Evolutionary conservation across 345 rosid species (phyloP).

Genomic region (Ricinus communis): DNA sequence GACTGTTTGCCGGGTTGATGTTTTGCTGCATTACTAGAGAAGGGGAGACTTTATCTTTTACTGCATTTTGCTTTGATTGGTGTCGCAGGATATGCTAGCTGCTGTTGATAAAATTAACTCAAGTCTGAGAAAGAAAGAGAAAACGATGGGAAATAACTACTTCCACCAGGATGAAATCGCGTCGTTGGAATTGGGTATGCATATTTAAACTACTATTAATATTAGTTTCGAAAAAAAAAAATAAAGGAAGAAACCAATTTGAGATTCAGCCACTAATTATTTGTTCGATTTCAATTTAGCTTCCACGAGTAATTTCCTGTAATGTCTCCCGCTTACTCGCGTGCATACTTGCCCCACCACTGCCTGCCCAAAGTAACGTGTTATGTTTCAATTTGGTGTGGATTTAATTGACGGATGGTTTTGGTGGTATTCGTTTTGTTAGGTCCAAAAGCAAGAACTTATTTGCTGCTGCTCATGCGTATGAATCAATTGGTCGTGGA

Average conservation of each 20-base stretch:
- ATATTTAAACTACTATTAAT: background rate
- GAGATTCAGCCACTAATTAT: too few relatives aligned
- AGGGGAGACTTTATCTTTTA: background rate
- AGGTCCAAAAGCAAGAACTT: constrained; percentile 74
- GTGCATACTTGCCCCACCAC: too few relatives aligned
- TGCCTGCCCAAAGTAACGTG: too few relatives aligned
- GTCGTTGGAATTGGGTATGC: constrained; percentile 61
- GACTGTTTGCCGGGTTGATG: background rate
- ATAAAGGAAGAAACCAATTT: too few relatives aligned
- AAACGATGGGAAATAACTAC: constrained; percentile 36
- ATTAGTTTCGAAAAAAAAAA: background rate
- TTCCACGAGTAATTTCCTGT: too few relatives aligned
- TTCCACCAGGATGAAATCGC: constrained; percentile 68
- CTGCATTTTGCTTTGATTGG: background rate
- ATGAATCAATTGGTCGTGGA: constrained; percentile 65
- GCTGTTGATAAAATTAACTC: constrained; percentile 73
- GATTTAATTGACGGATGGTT: background rate
- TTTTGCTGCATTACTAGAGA: too few relatives aligned
- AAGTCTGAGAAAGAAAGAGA: constrained; percentile 47
- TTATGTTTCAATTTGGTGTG: too few relatives aligned
- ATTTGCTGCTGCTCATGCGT: constrained; percentile 55
- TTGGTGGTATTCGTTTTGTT: background rate
- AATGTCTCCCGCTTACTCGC: too few relatives aligned
- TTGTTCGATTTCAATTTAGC: too few relatives aligned
- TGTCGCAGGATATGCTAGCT: constrained; percentile 60